Evolutionary conservation across 371 early-diverging fungal genomes (phyloP).

Genomic region (Basidiobolus meristosporus): DNA sequence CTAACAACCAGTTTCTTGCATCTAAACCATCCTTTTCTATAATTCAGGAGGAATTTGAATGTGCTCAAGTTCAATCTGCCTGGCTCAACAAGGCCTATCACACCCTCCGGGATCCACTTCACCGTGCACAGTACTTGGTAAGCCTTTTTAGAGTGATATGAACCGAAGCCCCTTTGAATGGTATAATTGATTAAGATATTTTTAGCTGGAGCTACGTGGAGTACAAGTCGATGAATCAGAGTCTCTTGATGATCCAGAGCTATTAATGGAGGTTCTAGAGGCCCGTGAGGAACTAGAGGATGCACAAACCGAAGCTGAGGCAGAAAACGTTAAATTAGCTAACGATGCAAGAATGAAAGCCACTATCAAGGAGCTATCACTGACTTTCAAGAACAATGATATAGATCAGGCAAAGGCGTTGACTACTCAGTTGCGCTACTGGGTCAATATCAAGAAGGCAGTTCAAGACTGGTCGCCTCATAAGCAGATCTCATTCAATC

Average conservation of each 20-base stretch:
- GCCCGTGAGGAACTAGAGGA: constrained; percentile 52
- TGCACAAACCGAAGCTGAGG: constrained; percentile 28
- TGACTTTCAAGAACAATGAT: constrained; percentile 26
- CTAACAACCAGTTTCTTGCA: neutral
- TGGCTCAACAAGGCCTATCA: constrained; percentile 75
- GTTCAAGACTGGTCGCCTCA: constrained; percentile 47
- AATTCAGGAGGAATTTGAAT: constrained; percentile 37
- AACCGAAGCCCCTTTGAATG: constrained; percentile 1
- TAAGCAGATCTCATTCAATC: too few relatives aligned
- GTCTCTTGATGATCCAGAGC: constrained; percentile 40
- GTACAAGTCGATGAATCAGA: constrained; percentile 41
- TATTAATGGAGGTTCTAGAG: constrained; percentile 70
- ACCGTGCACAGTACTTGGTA: constrained; percentile 59
- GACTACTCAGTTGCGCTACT: constrained; percentile 44
- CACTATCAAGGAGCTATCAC: constrained; percentile 13
- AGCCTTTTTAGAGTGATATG: neutral
- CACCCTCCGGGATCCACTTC: constrained; percentile 54
- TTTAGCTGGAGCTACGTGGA: constrained; percentile 30
- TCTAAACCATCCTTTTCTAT: neutral
- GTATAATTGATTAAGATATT: neutral
- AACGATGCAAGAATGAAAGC: constrained; percentile 23
- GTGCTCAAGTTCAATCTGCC: constrained; percentile 61
- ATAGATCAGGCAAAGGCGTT: constrained; percentile 27
- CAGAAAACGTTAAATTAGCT: constrained; percentile 18
- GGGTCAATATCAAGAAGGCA: constrained; percentile 36